Percentiles rank a stretch among this genome's conserved stretches.
Conservation (phyloP, 257 asterid genomes). For the Solanum chilense region DNA sequence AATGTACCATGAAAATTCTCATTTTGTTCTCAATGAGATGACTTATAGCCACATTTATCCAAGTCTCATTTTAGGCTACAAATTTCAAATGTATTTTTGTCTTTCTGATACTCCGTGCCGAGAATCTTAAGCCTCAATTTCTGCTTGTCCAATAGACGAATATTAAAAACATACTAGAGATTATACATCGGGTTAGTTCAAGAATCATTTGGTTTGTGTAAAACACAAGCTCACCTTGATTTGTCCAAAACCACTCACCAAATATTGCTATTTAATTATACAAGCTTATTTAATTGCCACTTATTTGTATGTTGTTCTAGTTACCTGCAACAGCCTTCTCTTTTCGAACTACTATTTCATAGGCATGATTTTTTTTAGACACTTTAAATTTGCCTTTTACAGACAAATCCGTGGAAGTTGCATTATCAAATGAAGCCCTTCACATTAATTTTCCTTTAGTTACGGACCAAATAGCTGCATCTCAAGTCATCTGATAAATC, state of each 20-base stretch:
- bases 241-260: not conserved
- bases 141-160: slow-evolving; percentile 32
- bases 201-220: not conserved
- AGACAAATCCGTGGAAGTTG: not conserved
- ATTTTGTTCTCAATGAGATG: not conserved
- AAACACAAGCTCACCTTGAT: slow-evolving; percentile 36
- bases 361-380: slow-evolving; percentile 50
- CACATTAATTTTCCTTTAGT: not conserved
- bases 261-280: not conserved
- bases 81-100: not conserved
- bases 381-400: not conserved
- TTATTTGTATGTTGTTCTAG: not conserved
- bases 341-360: slow-evolving; percentile 87
- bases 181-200: not conserved
- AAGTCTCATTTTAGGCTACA: not conserved
- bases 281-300: not conserved
- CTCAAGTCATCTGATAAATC: not conserved
- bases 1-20: not conserved
- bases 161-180: slow-evolving; percentile 14
- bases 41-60: not conserved
- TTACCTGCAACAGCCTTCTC: slow-evolving; percentile 63
- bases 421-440: not conserved
- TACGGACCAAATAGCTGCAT: not conserved
- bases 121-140: slow-evolving; percentile 68
- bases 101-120: not conserved